Evolutionary conservation across 192 early-diverging fungal species (phyloP).

Genomic region (Coemansia furcata): DNA sequence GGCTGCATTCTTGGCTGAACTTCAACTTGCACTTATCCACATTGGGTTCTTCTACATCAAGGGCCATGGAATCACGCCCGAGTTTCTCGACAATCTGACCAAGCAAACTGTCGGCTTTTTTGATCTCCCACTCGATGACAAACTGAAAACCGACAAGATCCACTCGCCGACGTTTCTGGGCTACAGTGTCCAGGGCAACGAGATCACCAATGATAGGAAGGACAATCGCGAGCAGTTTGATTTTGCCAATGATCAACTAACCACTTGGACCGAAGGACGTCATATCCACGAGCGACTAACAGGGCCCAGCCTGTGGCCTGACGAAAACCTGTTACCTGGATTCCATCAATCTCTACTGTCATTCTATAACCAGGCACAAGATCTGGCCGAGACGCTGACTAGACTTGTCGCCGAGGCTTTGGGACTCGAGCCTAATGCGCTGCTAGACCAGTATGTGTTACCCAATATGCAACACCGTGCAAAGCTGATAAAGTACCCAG

Average conservation of each 20-base stretch:
- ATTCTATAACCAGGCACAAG: slow-evolving; percentile 41
- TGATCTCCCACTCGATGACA: slow-evolving; percentile 56
- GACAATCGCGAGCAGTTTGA: slow-evolving; percentile 59
- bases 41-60: slow-evolving; percentile 62
- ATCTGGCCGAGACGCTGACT: slow-evolving; percentile 50
- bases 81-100: slow-evolving; percentile 34
- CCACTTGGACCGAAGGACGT: slow-evolving; percentile 11
- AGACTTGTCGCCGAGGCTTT: slow-evolving; percentile 53
- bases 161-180: slow-evolving; percentile 61
- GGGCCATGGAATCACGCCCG: slow-evolving; percentile 40
- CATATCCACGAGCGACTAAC: slow-evolving; percentile 53
- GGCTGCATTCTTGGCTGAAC: slow-evolving; percentile 42
- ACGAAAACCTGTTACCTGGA: slow-evolving; percentile 24
- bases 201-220: slow-evolving; percentile 52
- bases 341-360: slow-evolving; percentile 47
- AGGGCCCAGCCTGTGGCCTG: slow-evolving; percentile 66
- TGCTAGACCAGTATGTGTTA: slow-evolving; percentile 21
- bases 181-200: slow-evolving; percentile 52
- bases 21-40: slow-evolving; percentile 54
- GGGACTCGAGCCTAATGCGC: slow-evolving; percentile 30
- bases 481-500: slow-evolving; percentile 35
- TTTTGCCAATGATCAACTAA: slow-evolving; percentile 52
- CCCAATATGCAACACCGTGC: slow-evolving; percentile 15
- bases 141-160: slow-evolving; percentile 55
- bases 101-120: slow-evolving; percentile 42